Conservation (phyloP, 164 flowering plant genomes). For the Tinospora cordifolia region DNA sequence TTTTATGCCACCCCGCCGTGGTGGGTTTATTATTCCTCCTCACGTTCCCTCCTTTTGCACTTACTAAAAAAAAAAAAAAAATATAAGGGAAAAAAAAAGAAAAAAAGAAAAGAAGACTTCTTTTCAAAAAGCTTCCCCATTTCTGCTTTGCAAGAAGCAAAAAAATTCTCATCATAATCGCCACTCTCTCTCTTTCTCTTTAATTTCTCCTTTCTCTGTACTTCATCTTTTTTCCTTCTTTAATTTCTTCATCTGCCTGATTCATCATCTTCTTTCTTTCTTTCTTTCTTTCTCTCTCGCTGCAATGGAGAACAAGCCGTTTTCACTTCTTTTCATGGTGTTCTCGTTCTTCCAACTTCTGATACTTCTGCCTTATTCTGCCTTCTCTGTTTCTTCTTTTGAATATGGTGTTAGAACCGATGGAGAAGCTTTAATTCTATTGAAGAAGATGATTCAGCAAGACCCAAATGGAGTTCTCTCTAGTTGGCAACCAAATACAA, state of each 20-base stretch:
- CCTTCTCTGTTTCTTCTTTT: constrained; percentile 9
- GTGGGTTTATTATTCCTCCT: neutral
- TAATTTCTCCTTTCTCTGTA: too few species aligned
- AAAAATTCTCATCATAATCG: neutral
- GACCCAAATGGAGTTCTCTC: constrained; percentile 59
- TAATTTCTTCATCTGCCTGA: neutral
- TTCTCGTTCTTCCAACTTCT: constrained; percentile 12
- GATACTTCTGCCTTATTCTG: neutral
- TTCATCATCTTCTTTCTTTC: too few species aligned
- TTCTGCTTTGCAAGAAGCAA: neutral
- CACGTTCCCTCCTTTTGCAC: neutral
- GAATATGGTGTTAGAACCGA: constrained; percentile 38
- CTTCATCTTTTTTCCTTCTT: neutral
- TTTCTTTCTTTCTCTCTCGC: neutral
- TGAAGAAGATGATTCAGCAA: constrained; percentile 52
- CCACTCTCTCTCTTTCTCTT: neutral
- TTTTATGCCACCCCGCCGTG: too few species aligned
- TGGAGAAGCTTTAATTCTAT: constrained; percentile 44
- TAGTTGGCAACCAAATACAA: constrained; percentile 38
- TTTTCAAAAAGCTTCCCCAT: neutral
- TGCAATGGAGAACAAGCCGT: neutral
- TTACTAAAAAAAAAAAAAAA: neutral
- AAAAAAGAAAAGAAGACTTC: neutral
- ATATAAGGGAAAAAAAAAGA: neutral
- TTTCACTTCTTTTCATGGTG: constrained; percentile 15